These are phyloP conservation scores for Posidonia australis DNA, from an alignment of 106 monocot species.

Conservation along the genomic window DNA sequence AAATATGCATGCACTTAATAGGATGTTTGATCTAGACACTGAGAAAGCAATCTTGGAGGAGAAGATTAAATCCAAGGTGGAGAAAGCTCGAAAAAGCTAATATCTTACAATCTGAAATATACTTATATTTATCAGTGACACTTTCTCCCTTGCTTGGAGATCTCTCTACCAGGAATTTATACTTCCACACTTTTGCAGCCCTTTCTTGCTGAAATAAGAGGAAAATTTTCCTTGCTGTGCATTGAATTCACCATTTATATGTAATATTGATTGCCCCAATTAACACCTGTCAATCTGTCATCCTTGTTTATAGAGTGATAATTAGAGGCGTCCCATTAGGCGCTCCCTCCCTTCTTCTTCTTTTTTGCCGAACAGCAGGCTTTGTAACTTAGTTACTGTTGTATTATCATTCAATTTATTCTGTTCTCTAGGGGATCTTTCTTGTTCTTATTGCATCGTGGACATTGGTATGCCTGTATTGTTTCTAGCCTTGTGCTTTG, in stretches of 20 bases:
- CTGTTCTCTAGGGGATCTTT: too few species aligned
- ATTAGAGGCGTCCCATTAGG: too few species aligned
- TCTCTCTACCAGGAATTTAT: background rate
- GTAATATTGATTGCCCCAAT: background rate
- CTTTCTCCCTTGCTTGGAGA: background rate
- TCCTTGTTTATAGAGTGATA: too few species aligned
- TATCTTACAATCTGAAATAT: background rate
- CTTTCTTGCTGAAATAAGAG: background rate
- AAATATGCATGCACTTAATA: conserved; percentile 94
- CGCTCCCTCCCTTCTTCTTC: too few species aligned
- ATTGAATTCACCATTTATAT: background rate
- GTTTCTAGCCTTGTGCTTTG: too few species aligned
- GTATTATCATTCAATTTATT: too few species aligned
- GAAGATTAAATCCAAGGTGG: conserved; percentile 90
- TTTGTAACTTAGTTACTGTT: too few species aligned
- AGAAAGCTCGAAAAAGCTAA: conserved; percentile 44
- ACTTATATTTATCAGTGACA: background rate
- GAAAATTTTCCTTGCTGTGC: too few species aligned
- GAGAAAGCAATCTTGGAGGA: conserved; percentile 79
- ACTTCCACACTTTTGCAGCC: background rate
- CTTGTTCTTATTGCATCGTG: too few species aligned
- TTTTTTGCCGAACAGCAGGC: too few species aligned
- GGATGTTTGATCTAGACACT: conserved; percentile 88
- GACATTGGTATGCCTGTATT: too few species aligned
- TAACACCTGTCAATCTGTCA: too few species aligned